Percentiles rank a stretch among this genome's conserved stretches.
These are phyloP conservation scores for Beauveria sp. DNA, from an alignment of 2,329 filamentous ascomycete species.

Conservation along the genomic window DNA sequence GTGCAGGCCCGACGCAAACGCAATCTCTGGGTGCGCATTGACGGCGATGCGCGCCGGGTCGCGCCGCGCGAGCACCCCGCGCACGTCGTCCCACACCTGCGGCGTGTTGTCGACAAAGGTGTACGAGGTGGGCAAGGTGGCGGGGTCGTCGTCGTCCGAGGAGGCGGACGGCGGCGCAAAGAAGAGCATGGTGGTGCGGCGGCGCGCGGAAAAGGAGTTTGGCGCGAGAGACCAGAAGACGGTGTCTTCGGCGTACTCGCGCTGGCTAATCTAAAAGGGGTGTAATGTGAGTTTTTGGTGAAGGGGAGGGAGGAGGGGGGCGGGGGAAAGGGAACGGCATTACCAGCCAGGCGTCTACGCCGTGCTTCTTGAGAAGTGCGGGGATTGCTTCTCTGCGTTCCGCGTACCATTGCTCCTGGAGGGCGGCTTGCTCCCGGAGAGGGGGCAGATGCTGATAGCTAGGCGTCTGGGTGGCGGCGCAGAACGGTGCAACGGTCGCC, in stretches of 20 bases:
- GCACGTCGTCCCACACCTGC: slow-evolving; percentile 32
- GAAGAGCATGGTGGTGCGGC: slow-evolving; percentile 41
- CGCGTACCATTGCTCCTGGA: slow-evolving; percentile 36
- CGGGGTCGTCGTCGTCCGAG: slow-evolving; percentile 12
- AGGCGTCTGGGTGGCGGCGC: not conserved
- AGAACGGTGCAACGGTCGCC: not conserved
- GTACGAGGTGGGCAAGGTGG: slow-evolving; percentile 22
- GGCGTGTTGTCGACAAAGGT: slow-evolving; percentile 41
- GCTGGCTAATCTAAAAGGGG: slow-evolving; percentile 35
- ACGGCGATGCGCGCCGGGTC: slow-evolving; percentile 32
- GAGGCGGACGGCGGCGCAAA: slow-evolving; percentile 33
- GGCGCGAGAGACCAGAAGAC: slow-evolving; percentile 43
- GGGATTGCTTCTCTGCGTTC: slow-evolving; percentile 35
- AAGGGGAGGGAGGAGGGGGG: not conserved
- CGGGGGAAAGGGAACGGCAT: too few species aligned
- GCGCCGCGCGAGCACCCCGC: slow-evolving; percentile 27
- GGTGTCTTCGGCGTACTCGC: slow-evolving; percentile 44
- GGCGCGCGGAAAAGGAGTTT: slow-evolving; percentile 37
- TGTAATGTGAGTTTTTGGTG: not conserved
- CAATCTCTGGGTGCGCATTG: slow-evolving; percentile 35
- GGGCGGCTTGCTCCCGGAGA: slow-evolving; percentile 26
- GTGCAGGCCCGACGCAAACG: slow-evolving; percentile 40
- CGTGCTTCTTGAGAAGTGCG: slow-evolving; percentile 33
- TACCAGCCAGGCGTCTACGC: slow-evolving; percentile 41
- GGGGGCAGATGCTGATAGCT: slow-evolving; percentile 12